Evolutionary conservation across 352 stramenopile species (phyloP).

Genomic region (Globisporangium orthogonon): DNA sequence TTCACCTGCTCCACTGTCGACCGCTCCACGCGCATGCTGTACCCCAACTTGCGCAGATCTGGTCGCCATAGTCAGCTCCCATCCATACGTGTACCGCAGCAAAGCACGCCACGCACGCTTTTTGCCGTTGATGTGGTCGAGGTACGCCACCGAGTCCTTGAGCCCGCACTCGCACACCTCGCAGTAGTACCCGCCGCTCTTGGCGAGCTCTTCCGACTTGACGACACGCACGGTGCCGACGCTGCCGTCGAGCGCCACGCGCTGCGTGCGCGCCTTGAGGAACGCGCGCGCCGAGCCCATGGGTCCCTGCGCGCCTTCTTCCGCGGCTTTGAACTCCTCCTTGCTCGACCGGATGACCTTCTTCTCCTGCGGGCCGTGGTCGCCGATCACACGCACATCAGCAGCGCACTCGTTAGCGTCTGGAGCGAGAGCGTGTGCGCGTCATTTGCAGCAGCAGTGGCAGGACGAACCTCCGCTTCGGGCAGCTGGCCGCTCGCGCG

Average conservation of each 20-base stretch:
- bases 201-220: conserved; percentile 75
- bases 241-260: conserved; percentile 78
- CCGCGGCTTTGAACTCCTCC: conserved; percentile 71
- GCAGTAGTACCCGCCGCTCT: conserved; percentile 87
- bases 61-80: neutral
- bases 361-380: conserved; percentile 23
- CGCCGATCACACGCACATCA: too few relatives aligned
- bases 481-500: conserved; percentile 62
- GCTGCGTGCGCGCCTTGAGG: conserved; percentile 63
- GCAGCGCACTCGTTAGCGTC: neutral
- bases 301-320: conserved; percentile 55
- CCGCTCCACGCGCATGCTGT: conserved; percentile 90
- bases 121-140: conserved; percentile 95
- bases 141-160: conserved; percentile 91
- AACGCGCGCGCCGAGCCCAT: conserved; percentile 65
- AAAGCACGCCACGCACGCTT: conserved; percentile 57
- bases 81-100: neutral
- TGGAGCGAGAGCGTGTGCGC: neutral
- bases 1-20: conserved; percentile 86
- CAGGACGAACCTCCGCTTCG: conserved; percentile 31
- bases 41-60: conserved; percentile 89
- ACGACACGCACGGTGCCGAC: conserved; percentile 85
- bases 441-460: neutral
- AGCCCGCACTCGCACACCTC: conserved; percentile 90
- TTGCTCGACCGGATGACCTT: conserved; percentile 68